phyloP scores from a whole-genome alignment of 2,329 filamentous ascomycete species.

The Botryotinia calthae region DNA sequence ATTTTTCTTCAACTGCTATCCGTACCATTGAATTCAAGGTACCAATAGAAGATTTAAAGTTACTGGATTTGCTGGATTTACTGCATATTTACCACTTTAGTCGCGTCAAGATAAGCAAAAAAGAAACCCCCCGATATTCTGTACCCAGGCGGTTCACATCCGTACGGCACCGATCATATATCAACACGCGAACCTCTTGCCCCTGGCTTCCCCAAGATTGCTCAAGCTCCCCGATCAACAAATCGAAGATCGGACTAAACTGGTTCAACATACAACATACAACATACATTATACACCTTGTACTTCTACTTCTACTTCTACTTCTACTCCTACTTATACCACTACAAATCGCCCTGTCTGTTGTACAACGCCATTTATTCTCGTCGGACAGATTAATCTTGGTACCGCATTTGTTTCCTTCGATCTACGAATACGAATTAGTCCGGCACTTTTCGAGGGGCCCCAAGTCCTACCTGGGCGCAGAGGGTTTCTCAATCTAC shows the following conservation, averaged over 20 bases:
- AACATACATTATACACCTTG: neutral
- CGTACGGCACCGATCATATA: neutral
- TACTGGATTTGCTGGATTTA: neutral
- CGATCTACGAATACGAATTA: slow-evolving; percentile 15
- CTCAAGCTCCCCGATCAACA: slow-evolving; percentile 12
- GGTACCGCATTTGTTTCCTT: slow-evolving; percentile 16
- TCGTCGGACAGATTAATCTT: slow-evolving; percentile 10
- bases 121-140: neutral
- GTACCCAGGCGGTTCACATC: slow-evolving; percentile 4
- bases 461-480: slow-evolving; percentile 20
- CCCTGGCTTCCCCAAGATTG: slow-evolving; percentile 17
- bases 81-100: neutral
- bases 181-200: slow-evolving; percentile 14
- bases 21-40: neutral
- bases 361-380: neutral
- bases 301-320: neutral
- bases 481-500: slow-evolving; percentile 17
- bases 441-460: slow-evolving; percentile 2
- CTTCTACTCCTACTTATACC: neutral
- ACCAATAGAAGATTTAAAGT: neutral
- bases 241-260: slow-evolving; percentile 7
- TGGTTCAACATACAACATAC: neutral
- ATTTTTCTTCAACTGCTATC: neutral
- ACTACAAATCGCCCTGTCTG: neutral
- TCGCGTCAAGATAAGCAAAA: slow-evolving; percentile 11